Base-by-base conservation (phyloP, 805 yeast species). In the Hermanozyma aechmeae region DNA sequence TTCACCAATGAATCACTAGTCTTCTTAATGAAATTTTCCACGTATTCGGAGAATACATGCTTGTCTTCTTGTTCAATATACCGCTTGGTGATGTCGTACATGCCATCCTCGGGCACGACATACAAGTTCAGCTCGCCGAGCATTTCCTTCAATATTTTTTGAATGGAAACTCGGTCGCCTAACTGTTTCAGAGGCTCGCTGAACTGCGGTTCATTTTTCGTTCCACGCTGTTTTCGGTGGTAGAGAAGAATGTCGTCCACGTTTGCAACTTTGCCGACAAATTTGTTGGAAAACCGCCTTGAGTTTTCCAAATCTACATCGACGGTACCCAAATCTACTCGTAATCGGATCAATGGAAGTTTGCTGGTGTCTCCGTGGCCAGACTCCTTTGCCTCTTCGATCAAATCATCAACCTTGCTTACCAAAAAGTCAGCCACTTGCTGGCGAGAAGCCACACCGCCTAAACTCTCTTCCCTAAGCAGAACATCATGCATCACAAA, bases 301-400 rank as follows among this genome's bases (percentile, higher is more conserved):
- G 95, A 82, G 46, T 87, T 89, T 45, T 87, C 97, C 12, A 92
- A 85, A 41, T 86, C 95, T n/a, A n/a, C n/a, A n/a, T n/a, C n/a
- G n/a, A n/a, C n/a, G n/a, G n/a, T n/a, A n/a, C n/a, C n/a, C 13
- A 5, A 9, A 41, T 92, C 96, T 0, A 87, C 95, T 20, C 86
- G 61, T 12, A 92, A 51, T 26, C 98, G 59, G 4, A 92, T 62
- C 27, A 92, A 58, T 0, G 98, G 98, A 13, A 87, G 55, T 21
- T 20, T 4, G 26, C 26, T 16, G 25, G 23, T 1, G 7, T 48
- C 65, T 76, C 80, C 16, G 63, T 65, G n/a, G n/a, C n/a, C n/a
- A n/a, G n/a, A n/a, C 1, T 52, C 47, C 4, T 61, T 58, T 0
- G 94, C 92, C 33, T 65, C 61, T 3, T 51, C 52, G 6, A 92